These are phyloP conservation scores for Beta vulgaris DNA, from an alignment of 148 eudicot species.

Conservation along the genomic window DNA sequence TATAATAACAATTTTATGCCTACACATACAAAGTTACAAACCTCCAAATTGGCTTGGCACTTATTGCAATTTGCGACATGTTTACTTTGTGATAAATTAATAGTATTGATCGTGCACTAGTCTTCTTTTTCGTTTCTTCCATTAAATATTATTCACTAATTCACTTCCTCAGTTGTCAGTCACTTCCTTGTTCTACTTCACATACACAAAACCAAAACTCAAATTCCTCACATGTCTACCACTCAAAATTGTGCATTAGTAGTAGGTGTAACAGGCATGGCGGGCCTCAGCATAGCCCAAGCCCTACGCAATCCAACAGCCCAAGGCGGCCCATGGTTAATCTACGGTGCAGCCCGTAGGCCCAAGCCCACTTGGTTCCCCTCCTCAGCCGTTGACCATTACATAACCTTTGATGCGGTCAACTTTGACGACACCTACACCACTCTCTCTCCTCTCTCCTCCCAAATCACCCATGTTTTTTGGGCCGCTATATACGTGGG, in stretches of 20 bases:
- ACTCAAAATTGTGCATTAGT: constrained; percentile 9
- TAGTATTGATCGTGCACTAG: too few species aligned
- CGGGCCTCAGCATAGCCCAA: constrained; percentile 34
- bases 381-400: constrained; percentile 29
- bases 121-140: too few species aligned
- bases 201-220: too few species aligned
- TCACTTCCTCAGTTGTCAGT: too few species aligned
- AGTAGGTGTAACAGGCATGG: constrained; percentile 34
- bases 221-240: neutral
- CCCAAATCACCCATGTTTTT: constrained; percentile 42
- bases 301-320: constrained; percentile 32
- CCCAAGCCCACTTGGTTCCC: constrained; percentile 42
- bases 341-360: constrained; percentile 42
- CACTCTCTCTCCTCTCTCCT: constrained; percentile 30
- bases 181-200: too few species aligned
- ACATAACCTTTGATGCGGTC: constrained; percentile 38
- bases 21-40: too few species aligned
- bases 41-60: too few species aligned
- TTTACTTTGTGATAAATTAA: too few species aligned
- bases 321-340: constrained; percentile 47
- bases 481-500: constrained; percentile 31
- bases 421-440: constrained; percentile 23
- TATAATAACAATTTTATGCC: too few species aligned
- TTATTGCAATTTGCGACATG: too few species aligned
- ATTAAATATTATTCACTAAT: too few species aligned